Base-by-base conservation (phyloP, 116 monocot species). In the Iris pallida region DNA sequence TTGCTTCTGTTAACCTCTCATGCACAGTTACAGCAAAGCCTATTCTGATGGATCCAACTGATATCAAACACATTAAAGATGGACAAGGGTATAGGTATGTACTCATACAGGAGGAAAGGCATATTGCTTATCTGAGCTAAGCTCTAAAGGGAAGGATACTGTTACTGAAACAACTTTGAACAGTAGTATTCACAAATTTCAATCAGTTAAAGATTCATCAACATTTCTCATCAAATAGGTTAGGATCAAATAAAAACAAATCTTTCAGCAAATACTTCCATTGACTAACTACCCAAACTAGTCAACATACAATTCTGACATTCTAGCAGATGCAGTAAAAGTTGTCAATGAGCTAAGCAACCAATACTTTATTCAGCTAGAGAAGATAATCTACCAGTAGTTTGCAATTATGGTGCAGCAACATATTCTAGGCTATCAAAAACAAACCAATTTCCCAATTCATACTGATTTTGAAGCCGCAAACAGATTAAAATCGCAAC, bases 201-300 rank as follows among this genome's bases (percentile, higher is more conserved):
- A 44, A 46, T 18, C 18, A 7, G 1, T 16, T 45, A 9, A 63
- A 1, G 17, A 47, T 9, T 17, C 2, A 46, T 8, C 6, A 45
- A 30, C 46, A 46, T 63, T 13, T 12, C 14, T 11, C 30, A 4
- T 4, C 7, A 12, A 41, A 7, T 45, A 4, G 30, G 10, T 48
- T 48, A 48, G 2, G 8, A 14, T 47, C 61, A 63, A 8, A 2
- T 61, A 46, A 20, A 8, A 46, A 45, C 63, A 7, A 18, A 18
- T 46, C n/a, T 46, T 58, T 58, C 58, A 30, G 58, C 58, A 61
- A 2, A 6, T 61, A n/a, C 5, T 16, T 16, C 63, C n/a, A n/a
- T n/a, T n/a, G n/a, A n/a, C n/a, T n/a, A n/a, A 63, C 41, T 41
- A 59, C 40, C 59, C 59, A 61, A 43, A 42, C 61, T 42, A 61